Base-by-base conservation (phyloP, 2,329 filamentous ascomycete species). In the Monilinia laxa region DNA sequence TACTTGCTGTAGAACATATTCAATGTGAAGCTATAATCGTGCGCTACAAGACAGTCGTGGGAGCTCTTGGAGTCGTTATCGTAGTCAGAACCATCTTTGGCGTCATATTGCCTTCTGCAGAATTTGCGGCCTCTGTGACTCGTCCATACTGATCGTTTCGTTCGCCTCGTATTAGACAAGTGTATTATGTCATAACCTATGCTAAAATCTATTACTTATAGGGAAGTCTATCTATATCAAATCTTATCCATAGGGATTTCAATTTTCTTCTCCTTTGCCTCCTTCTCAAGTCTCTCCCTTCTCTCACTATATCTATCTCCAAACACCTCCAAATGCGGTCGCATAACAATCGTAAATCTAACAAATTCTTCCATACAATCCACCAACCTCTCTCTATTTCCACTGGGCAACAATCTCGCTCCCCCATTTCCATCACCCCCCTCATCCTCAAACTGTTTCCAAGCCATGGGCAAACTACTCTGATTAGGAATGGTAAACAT, bases 341-440 rank as follows among this genome's bases (percentile, higher is more conserved):
- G 77, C 85, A 90, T 88, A 1, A 90, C 69, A 38, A 90, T 81
- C 0, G 85, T 89, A 72, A 87, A 89, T 75, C 90, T 89, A 4
- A 90, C 87, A 76, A 90, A 83, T 75, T 90, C 88, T 77, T 90
- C 87, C 83, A 89, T 88, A 69, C 85, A 88, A 77, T 89, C 86
- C 1, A 89, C 85, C 18, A 89, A 71, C 2, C 86, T 78, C 65
- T 88, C 84, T 14, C 86, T 77, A 69, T 88, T 88, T 0, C 80
- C 78, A 72, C 85, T 84, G 0, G 83, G 79, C 73, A 84, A 79
- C 6, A 51, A 38, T 25, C 45, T 38, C 35, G 89, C 77, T 45
- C 85, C 77, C 57, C 81, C 82, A 31, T 82, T 80, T 4, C 75
- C 81, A 69, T 80, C 67, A 4, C 67, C 71, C 47, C 18, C 71